Evolutionary conservation across 176 grass and related monocot genomes (phyloP), one percentile per base, ranked within the genome.

Genomic region (Raddia guianensis): DNA sequence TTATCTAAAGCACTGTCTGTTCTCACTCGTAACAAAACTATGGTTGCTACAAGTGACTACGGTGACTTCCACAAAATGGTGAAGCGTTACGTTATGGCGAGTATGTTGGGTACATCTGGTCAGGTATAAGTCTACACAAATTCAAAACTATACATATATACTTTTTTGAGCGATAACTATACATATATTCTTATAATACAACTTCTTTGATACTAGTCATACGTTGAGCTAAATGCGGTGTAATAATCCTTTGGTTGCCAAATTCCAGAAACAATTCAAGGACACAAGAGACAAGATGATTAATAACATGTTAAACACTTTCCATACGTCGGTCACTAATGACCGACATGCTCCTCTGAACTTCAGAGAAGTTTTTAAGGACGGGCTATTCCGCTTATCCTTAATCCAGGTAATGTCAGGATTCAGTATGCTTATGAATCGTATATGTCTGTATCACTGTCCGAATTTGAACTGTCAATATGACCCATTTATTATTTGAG

Each of bases 41-140:
- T 98, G 84, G 86, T 95, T 73, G 90, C 95, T 42, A 88, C 42
- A 13, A 98, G 95, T 47, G 95, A 98, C 68, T 95, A 95, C 54
- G 90, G 72, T 13, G 86, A 98, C 52, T 98, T 89, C 72, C 92
- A 95, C 71, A 94, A 91, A 64, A 87, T 87, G 84, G 90, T 89
- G n/a, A 98, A 95, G 84, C 90, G 95, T 46, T 93, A 87, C 49
- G 19, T 98, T 49, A 82, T 98, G 83, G 68, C 86, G 5, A 86
- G 78, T 68, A 77, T 93, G 71, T 75, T 98, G 50, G 88, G 95
- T 73, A 66, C 84, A 78, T 82, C 79, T 86, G 90, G 70, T 43
- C 95, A 95, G 95, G 95, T 98, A 81, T 44, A 70, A 7, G 37
- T 50, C 27, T 60, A 63, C 57, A n/a, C 5, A 44, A 6, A 27